Conservation (phyloP, 768 basidiomycete species). For the Tylopilus plumbeoviolaceoides region DNA sequence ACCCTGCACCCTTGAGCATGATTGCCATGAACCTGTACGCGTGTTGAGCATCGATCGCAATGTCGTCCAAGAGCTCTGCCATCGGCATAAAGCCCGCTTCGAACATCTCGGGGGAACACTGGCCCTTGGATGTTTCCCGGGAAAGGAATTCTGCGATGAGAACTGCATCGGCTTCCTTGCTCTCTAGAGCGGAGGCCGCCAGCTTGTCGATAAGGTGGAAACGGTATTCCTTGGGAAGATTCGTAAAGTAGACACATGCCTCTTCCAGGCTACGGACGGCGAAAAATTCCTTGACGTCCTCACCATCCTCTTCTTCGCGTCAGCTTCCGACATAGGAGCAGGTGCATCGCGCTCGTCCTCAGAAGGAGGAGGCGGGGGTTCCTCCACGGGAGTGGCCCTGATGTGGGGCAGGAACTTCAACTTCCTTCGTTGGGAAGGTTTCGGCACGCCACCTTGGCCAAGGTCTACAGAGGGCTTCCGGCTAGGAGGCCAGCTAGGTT, state of each 20-base stretch:
- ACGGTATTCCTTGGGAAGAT: conserved; percentile 63
- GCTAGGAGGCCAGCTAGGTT: conserved; percentile 48
- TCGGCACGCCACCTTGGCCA: conserved; percentile 40
- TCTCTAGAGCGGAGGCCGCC: conserved; percentile 68
- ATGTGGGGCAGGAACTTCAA: conserved; percentile 77
- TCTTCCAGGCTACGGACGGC: conserved; percentile 80
- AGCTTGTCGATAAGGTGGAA: conserved; percentile 70
- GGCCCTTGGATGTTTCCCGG: conserved; percentile 53
- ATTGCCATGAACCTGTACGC: conserved; percentile 73
- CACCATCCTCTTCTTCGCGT: conserved; percentile 73
- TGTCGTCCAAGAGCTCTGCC: conserved; percentile 81
- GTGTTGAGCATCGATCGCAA: conserved; percentile 86
- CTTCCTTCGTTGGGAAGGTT: conserved; percentile 58
- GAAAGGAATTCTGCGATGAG: conserved; percentile 75
- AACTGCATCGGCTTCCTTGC: conserved; percentile 76
- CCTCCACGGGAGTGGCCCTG: conserved; percentile 51
- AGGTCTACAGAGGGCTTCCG: conserved; percentile 52
- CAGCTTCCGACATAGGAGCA: conserved; percentile 57
- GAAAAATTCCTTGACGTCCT: conserved; percentile 86
- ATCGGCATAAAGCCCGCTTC: conserved; percentile 69
- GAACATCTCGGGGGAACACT: conserved; percentile 57
- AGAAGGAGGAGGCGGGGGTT: conserved; percentile 38
- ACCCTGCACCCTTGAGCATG: conserved; percentile 65
- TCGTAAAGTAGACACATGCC: conserved; percentile 81
- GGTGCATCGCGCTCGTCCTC: conserved; percentile 45